phyloP scores from a whole-genome alignment of 352 stramenopile genomes.

The Blastocystis sp. region DNA sequence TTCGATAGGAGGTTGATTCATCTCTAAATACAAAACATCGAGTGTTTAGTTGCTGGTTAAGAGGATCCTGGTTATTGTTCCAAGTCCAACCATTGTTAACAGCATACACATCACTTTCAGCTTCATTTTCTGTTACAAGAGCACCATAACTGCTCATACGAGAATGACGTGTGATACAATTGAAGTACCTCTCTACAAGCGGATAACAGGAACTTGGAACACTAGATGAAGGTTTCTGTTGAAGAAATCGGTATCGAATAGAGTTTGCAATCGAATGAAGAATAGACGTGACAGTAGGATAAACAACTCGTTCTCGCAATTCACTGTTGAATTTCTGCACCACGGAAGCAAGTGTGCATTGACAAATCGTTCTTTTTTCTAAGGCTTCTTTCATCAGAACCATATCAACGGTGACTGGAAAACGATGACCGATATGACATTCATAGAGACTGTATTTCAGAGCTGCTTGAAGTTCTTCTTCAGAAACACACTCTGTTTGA shows the following conservation, averaged over 20 bases:
- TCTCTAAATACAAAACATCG: neutral
- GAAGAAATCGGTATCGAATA: slow-evolving; percentile 49
- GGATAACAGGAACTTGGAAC: neutral
- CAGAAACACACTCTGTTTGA: neutral
- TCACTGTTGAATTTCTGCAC: neutral
- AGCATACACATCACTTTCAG: neutral
- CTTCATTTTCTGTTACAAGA: neutral
- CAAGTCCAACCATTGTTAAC: slow-evolving; percentile 58
- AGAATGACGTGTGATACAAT: neutral
- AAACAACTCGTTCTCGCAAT: neutral
- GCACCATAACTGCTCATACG: neutral
- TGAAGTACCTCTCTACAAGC: slow-evolving; percentile 42
- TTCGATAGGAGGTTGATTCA: neutral
- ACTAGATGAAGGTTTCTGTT: neutral
- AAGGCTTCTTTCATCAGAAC: neutral
- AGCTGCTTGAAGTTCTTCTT: neutral
- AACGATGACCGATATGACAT: slow-evolving; percentile 8
- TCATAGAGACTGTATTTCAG: neutral
- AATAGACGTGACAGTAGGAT: neutral
- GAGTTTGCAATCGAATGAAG: neutral
- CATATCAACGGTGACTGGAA: slow-evolving; percentile 10
- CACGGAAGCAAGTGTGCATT: neutral
- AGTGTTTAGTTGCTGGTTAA: neutral
- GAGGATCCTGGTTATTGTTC: slow-evolving; percentile 1
- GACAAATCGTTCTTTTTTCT: neutral